Conservation (phyloP, 768 basidiomycete genomes). For the Podaxis sp. region DNA sequence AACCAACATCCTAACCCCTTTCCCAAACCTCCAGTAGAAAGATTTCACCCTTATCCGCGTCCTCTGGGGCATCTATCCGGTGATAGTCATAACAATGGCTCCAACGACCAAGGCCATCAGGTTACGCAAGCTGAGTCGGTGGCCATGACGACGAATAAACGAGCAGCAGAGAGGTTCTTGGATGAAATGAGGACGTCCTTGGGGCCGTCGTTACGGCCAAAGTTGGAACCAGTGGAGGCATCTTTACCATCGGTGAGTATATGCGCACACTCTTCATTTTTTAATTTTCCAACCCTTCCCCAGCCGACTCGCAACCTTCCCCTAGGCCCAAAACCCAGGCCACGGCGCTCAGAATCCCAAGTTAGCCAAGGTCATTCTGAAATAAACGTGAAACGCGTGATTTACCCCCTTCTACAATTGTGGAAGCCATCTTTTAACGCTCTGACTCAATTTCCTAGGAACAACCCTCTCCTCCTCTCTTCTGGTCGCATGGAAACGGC, state of each 20-base stretch:
- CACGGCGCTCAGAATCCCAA: neutral
- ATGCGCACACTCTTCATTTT: too few species aligned
- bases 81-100: neutral
- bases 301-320: neutral
- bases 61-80: neutral
- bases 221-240: neutral
- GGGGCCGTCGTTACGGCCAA: neutral
- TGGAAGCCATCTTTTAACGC: neutral
- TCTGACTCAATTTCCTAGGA: neutral
- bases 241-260: neutral
- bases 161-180: conserved; percentile 7
- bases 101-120: neutral
- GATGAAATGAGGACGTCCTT: conserved; percentile 3
- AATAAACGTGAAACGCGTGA: neutral
- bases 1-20: neutral
- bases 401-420: neutral
- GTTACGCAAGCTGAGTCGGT: neutral
- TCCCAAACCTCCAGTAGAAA: neutral
- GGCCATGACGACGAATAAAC: conserved; percentile 7
- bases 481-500: neutral
- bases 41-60: conserved; percentile 7
- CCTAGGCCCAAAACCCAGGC: neutral
- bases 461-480: neutral
- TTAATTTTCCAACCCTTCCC: neutral
- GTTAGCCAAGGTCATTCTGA: neutral